Evolutionary conservation across 441 rosid genomes (phyloP).

Genomic region (Euphorbia celastroides): DNA sequence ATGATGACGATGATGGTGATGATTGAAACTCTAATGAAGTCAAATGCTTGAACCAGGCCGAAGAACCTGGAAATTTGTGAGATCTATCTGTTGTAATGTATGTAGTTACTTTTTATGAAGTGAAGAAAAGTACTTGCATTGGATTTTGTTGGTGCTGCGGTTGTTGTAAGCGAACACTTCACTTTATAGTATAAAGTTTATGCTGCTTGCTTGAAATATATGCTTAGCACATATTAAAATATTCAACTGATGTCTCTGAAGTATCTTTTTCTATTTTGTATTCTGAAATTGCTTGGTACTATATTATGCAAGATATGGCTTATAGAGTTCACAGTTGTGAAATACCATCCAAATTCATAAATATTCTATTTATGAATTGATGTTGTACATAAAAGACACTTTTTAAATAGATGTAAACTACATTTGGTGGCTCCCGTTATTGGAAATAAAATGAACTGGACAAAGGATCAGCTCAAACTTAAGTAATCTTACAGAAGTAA

Average conservation of each 20-base stretch:
- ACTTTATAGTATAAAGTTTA: background rate
- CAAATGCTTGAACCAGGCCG: background rate
- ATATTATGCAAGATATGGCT: background rate
- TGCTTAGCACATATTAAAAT: background rate
- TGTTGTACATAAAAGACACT: background rate
- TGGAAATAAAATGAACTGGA: background rate
- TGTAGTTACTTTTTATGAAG: constrained; percentile 12
- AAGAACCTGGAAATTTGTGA: background rate
- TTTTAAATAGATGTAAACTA: too few species aligned
- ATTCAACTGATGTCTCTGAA: background rate
- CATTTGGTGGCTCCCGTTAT: too few species aligned
- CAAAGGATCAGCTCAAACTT: background rate
- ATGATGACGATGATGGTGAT: constrained; percentile 20
- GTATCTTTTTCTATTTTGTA: too few species aligned
- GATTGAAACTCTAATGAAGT: constrained; percentile 10
- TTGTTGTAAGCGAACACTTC: background rate
- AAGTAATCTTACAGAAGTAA: too few species aligned
- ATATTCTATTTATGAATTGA: too few species aligned
- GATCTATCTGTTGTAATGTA: background rate
- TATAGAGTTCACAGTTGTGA: background rate
- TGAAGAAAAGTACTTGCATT: background rate
- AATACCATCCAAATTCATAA: too few species aligned
- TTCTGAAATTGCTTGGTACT: too few species aligned
- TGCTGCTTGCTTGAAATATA: background rate
- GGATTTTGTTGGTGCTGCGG: background rate